These are phyloP conservation scores for Haplosporangium sp. DNA, from an alignment of 371 early-diverging fungal genomes.

Conservation along the genomic window DNA sequence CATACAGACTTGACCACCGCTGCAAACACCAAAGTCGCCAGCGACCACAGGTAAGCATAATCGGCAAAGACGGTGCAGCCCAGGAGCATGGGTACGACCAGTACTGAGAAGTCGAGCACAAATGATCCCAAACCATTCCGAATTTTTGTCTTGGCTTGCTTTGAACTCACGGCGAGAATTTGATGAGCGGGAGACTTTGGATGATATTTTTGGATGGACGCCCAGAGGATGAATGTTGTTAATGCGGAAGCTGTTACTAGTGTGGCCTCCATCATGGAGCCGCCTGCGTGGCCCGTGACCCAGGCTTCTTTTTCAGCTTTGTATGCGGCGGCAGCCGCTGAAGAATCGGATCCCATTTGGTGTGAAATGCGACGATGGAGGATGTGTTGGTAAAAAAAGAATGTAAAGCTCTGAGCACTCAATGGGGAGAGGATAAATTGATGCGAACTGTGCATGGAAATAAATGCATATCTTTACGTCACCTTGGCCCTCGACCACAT, in stretches of 20 bases:
- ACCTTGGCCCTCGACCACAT: no score
- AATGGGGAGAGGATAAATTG: no score
- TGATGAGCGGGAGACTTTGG: slow-evolving; percentile 23
- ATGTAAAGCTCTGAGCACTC: no score
- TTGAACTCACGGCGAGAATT: slow-evolving; percentile 13
- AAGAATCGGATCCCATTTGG: slow-evolving; percentile 25
- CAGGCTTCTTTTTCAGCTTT: slow-evolving; percentile 76
- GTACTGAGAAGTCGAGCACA: slow-evolving; percentile 33
- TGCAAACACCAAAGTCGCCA: slow-evolving; percentile 36
- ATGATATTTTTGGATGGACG: slow-evolving; percentile 33
- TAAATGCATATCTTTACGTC: no score
- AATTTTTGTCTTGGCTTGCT: slow-evolving; percentile 18
- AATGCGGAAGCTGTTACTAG: slow-evolving; percentile 62
- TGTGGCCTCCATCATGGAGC: slow-evolving; percentile 71
- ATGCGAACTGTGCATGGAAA: no score
- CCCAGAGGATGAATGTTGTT: slow-evolving; percentile 46
- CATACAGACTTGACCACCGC: slow-evolving; percentile 27
- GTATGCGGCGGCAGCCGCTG: slow-evolving; percentile 51
- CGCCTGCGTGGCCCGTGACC: slow-evolving; percentile 77
- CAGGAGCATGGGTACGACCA: slow-evolving; percentile 54
- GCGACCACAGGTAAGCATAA: slow-evolving; percentile 47
- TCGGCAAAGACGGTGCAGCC: slow-evolving; percentile 49
- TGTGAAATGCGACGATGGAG: no score
- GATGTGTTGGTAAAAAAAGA: no score
- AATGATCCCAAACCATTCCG: slow-evolving; percentile 32